Base-by-base conservation (phyloP, 2,329 filamentous ascomycete genomes). In the Macroventuria anomochaeta region DNA sequence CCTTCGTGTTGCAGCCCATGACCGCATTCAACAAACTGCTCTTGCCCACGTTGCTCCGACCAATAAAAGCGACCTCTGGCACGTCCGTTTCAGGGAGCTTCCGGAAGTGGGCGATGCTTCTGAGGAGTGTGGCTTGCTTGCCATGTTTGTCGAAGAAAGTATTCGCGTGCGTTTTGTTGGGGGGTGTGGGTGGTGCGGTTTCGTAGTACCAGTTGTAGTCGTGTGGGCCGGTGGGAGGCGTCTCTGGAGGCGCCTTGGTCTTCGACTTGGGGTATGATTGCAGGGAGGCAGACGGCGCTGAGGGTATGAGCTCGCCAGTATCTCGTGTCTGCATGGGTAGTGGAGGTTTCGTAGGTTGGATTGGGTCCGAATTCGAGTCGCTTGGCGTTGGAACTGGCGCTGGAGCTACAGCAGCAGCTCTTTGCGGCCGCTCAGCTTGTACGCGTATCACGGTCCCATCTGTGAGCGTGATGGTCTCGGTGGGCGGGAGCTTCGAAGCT, bases 1-100 rank as follows among this genome's bases (percentile, higher is more conserved):
- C 78, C 63, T 50, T 76, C 67, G 70, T 88, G 80, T 70, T 59
- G 5, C 63, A 63, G n/a, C 63, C 63, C 29, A 70, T 61, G 7
- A 90, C 74, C 2, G 84, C 83, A 67, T 91, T 91, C 21, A 90
- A 76, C 4, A 90, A 68, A 2, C 81, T 84, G 47, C 82, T 85
- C 74, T 91, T 90, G 46, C 88, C 88, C 5, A 88, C 87, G 65
- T 91, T 91, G 32, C 83, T 86, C 39, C 88, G 81, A 15, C 88
- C 88, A 3, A 90, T 78, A 66, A 91, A 88, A 33, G 83, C 84
- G 12, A 88, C 80, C 76, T 88, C 85, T 1, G 85, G 84, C 25
- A 82, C 75, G 1, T 78, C 67, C 1, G 78, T 80, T 7, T 79
- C 78, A 7, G 84, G 82, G 53, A 88, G 83, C 3, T 77, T 76